Evolutionary conservation across 2,329 filamentous ascomycete genomes (phyloP), one percentile per base, ranked within the genome.

Genomic region (Xylaria polymorpha): DNA sequence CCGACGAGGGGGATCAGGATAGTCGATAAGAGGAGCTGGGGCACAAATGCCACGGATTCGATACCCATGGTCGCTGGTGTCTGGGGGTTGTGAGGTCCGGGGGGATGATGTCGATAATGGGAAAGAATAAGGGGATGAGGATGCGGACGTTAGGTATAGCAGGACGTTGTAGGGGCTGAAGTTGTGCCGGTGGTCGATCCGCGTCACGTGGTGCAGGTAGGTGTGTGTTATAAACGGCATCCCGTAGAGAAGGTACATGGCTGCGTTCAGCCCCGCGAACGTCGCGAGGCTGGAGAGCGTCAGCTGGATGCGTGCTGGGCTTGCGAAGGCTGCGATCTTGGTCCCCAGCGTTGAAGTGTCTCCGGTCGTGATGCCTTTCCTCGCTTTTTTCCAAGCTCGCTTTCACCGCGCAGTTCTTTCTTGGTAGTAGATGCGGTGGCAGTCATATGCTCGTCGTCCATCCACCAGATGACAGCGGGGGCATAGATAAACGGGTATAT

Each of bases 401-500:
- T 20, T 8, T 18, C 25, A 15, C 10, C 2, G 2, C 41, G 51
- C n/a, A 25, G 3, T 7, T 35, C 25, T 41, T 25, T 3, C 14
- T 7, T 20, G 10, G 43, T 35, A 25, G 53, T 7, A 15, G 25
- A 29, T 4, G 35, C 35, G 4, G 15, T 29, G 43, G 22, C 12
- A 35, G 12, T 74, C 67, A 87, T 79, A 32, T 79, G 80, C 71
- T 86, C 85, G 2, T 81, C 82, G 73, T 93, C 92, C 82, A 95
- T 88, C 91, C 91, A 94, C 91, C 91, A 94, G 5, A 94, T 80
- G 50, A 96, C 90, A 3, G 91, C 90, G 0, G 91, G 88, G 1
- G 93, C 95, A 80, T 99, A 99, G 69, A 99, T 93, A 80, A 98
- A 97, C 0, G 96, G 96, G 77, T 99, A 99, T 70, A 99, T 98